These are phyloP conservation scores for Mucor lusitanicus DNA, from an alignment of 371 early-diverging fungal species.

Conservation along the genomic window DNA sequence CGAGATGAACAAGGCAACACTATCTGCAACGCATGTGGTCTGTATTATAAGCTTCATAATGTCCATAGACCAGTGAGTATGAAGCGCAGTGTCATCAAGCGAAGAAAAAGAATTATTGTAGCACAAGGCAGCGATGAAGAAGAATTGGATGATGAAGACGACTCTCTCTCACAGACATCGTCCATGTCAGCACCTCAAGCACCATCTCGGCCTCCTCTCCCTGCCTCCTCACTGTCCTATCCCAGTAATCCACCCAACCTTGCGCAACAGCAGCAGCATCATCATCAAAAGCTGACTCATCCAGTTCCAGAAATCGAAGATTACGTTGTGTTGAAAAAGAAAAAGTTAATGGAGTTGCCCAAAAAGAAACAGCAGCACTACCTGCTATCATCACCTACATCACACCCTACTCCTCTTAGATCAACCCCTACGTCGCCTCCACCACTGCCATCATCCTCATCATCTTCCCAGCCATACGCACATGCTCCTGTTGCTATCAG, in stretches of 20 bases:
- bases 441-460: neutral
- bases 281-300: neutral
- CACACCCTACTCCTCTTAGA: neutral
- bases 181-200: neutral
- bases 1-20: constrained; percentile 76
- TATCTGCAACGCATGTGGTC: constrained; percentile 89
- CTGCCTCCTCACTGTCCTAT: neutral
- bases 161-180: neutral
- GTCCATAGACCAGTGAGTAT: constrained; percentile 78
- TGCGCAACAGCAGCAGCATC: neutral
- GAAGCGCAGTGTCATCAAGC: constrained; percentile 84
- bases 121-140: constrained; percentile 26
- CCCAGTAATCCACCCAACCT: neutral
- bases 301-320: constrained; percentile 39
- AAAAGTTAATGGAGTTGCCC: constrained; percentile 3
- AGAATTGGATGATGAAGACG: neutral
- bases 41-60: constrained; percentile 85
- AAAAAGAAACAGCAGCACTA: constrained; percentile 1
- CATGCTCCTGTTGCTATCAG: neutral
- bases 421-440: neutral
- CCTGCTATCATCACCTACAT: neutral
- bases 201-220: neutral
- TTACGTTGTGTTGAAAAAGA: constrained; percentile 16
- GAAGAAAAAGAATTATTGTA: constrained; percentile 74
- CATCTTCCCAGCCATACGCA: neutral